Percentiles rank a stretch among this genome's conserved stretches.
Evolutionary conservation across 257 asterid genomes (phyloP).

Genomic region (Jacaranda copaia): DNA sequence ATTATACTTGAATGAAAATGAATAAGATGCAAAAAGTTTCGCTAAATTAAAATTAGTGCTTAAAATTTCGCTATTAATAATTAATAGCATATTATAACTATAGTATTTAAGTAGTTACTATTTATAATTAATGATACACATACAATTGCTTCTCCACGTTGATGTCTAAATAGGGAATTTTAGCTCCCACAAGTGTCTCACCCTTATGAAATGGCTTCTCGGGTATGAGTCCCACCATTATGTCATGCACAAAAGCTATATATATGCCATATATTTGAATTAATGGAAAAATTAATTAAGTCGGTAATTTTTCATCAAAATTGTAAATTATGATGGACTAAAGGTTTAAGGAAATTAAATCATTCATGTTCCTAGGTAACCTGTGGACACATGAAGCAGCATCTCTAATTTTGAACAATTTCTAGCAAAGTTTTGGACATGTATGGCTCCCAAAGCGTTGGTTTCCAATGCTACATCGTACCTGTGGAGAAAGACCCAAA

Average conservation of each 20-base stretch:
- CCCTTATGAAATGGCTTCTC: conserved; percentile 55
- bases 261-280: too few relatives aligned
- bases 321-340: background rate
- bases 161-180: conserved; percentile 51
- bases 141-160: conserved; percentile 48
- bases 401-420: conserved; percentile 51
- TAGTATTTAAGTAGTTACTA: too few relatives aligned
- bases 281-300: too few relatives aligned
- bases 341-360: background rate
- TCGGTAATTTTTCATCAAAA: background rate
- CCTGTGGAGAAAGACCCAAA: conserved; percentile 31
- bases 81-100: too few relatives aligned
- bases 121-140: too few relatives aligned
- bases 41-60: too few relatives aligned
- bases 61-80: too few relatives aligned
- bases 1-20: too few relatives aligned
- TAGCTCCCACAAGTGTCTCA: conserved; percentile 53
- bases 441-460: conserved; percentile 52
- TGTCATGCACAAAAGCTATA: conserved; percentile 51
- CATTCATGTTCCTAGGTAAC: conserved; percentile 36
- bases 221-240: conserved; percentile 44
- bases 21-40: too few relatives aligned
- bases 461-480: conserved; percentile 60
- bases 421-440: conserved; percentile 50
- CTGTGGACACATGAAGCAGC: conserved; percentile 68